Base-by-base conservation (phyloP, 352 stramenopile species). In the Phytophthora fragariae region DNA sequence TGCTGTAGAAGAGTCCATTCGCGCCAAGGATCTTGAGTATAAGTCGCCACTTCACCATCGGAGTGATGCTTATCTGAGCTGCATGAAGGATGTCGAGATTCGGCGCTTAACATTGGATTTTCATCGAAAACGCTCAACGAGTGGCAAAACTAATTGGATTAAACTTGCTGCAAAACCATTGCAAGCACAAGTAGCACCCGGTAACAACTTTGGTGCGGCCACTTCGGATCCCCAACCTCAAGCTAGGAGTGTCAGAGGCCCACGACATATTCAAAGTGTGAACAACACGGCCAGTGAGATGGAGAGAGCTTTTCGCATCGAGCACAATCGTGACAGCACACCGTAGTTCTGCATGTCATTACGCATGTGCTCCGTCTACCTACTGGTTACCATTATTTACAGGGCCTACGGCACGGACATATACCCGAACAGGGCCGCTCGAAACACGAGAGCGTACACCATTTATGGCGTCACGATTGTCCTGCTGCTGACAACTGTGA, bases 31-130 rank as follows among this genome's bases (percentile, higher is more conserved):
- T 2, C 62, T 72, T 3, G 73, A 67, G 17, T 76, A 79, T 35
- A 76, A 82, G 21, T 78, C 75, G 3, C 54, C 54, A 15, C 39
- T 70, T 4, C 76, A 89, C 46, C 78, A 89, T 57, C 80, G 76
- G 15, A 90, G 82, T 55, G 83, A 88, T 64, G 81, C 85, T 62
- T 88, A 90, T 69, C 79, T 89, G 17, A 64, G 81, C 21, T 86
- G 83, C 65, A 90, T 90, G 77, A 88, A 86, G 63, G 75, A 72
- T n/a, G 73, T 93, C 29, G 78, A 87, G 46, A 90, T 91, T 67
- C 82, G 75, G 27, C 67, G 64, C 15, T 70, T 65, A 5, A 90
- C 81, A 5, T 69, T 93, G 11, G 73, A 66, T 10, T 93, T 93
- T 47, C 77, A 80, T 54, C 62, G 75, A 27, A 92, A 90, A 46